Conservation (phyloP, 2,329 filamentous ascomycete genomes). For the Myriosclerotinia duriaeana region DNA sequence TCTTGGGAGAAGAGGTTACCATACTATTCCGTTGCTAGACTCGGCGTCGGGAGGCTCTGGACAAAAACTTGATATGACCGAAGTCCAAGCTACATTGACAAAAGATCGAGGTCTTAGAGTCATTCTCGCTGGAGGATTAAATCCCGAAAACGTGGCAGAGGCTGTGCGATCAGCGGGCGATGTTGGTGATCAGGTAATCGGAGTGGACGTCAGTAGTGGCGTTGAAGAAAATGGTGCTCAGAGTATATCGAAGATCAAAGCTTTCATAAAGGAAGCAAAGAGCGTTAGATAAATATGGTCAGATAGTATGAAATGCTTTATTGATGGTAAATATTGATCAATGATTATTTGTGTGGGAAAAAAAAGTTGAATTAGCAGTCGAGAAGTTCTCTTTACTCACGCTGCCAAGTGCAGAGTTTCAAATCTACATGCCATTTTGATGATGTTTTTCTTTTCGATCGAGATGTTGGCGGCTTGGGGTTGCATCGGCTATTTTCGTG, state of each 20-base stretch:
- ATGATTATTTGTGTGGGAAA: constrained; percentile 4
- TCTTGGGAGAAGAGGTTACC: constrained; percentile 73
- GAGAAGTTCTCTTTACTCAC: neutral
- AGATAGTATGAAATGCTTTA: neutral
- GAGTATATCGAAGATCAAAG: constrained; percentile 74
- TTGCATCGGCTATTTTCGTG: neutral
- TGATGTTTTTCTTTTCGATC: neutral
- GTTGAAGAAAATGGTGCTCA: constrained; percentile 84
- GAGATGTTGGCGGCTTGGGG: neutral
- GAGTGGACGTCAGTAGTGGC: constrained; percentile 91
- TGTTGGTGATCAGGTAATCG: constrained; percentile 63
- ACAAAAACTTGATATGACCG: constrained; percentile 68
- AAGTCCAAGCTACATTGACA: constrained; percentile 65
- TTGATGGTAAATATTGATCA: neutral
- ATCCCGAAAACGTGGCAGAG: constrained; percentile 72
- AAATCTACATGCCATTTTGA: neutral
- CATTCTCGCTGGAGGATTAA: constrained; percentile 81
- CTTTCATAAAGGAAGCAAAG: constrained; percentile 77
- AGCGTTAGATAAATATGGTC: constrained; percentile 33
- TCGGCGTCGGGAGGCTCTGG: constrained; percentile 82
- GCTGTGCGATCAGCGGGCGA: constrained; percentile 63
- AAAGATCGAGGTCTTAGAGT: constrained; percentile 70
- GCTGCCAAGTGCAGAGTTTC: neutral
- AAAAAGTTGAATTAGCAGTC: neutral
- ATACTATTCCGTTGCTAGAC: constrained; percentile 81